These are phyloP conservation scores for Colletotrichum camelliae DNA, from an alignment of 2,329 filamentous ascomycete species.

Conservation along the genomic window DNA sequence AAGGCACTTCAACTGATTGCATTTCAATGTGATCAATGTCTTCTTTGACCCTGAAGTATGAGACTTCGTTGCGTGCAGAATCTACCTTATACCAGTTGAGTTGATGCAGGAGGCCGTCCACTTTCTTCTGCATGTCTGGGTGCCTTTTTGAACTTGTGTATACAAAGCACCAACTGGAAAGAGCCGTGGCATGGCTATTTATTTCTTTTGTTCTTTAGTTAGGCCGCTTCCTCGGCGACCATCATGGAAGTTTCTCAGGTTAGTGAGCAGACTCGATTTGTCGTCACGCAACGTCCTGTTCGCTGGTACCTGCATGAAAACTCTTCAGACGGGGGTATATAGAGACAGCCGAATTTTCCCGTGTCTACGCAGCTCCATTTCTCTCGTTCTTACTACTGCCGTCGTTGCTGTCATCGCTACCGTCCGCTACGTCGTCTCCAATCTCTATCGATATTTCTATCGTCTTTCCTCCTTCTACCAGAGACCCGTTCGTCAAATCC, in stretches of 20 bases:
- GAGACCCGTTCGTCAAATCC: background rate
- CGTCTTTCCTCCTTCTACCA: background rate
- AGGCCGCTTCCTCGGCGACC: background rate
- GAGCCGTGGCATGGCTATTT: background rate
- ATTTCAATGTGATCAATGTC: background rate
- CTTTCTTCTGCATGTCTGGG: background rate
- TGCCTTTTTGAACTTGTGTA: background rate
- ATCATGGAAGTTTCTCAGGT: background rate
- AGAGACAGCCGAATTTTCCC: background rate
- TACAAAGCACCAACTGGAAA: background rate
- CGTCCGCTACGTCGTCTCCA: background rate
- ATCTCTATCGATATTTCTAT: background rate
- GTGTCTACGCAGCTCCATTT: background rate
- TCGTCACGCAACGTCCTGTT: background rate
- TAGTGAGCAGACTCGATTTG: background rate
- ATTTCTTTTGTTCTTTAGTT: background rate
- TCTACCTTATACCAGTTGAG: background rate
- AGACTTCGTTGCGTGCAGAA: background rate
- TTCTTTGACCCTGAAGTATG: background rate
- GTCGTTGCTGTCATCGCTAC: background rate
- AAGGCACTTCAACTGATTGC: background rate
- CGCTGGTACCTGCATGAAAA: background rate
- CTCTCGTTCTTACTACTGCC: background rate
- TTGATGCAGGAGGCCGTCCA: background rate
- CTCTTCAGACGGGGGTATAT: background rate